Conservation (phyloP, 257 asterid species). For the Capsicum chinense region DNA sequence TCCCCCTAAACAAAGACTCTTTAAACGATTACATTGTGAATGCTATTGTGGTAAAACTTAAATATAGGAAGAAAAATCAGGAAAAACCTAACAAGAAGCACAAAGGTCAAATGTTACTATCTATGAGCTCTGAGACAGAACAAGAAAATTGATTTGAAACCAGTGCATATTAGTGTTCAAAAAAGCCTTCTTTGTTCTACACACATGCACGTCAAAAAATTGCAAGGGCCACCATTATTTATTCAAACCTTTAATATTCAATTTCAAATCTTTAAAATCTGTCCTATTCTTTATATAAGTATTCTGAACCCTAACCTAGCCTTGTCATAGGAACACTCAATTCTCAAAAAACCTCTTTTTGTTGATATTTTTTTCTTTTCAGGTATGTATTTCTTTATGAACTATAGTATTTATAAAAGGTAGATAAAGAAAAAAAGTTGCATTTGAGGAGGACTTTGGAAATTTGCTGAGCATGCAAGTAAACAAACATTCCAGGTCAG, state of each 20-base stretch:
- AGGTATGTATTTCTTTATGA: not conserved
- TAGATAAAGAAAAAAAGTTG: not conserved
- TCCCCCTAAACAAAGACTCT: no score
- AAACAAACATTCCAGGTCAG: slow-evolving; percentile 5
- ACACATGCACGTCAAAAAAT: not conserved
- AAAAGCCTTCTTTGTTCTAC: no score
- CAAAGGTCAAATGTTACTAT: no score
- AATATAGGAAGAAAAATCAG: no score
- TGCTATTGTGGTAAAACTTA: no score
- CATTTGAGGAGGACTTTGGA: not conserved
- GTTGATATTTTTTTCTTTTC: not conserved
- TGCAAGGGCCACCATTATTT: not conserved
- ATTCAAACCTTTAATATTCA: not conserved
- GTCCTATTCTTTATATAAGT: not conserved
- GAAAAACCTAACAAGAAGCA: no score
- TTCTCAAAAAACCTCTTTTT: not conserved
- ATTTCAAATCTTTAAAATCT: slow-evolving; percentile 4
- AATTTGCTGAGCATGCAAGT: not conserved
- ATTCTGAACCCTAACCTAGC: not conserved
- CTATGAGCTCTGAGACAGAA: no score
- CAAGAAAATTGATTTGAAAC: no score
- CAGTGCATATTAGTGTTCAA: no score
- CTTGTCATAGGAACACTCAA: not conserved
- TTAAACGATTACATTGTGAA: no score
- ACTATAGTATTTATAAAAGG: not conserved